A percentile compares a stretch with the other conserved stretches of the same genome.
Evolutionary conservation across 1,284 basidiomycete genomes (phyloP).

Genomic region (Cerrena zonata): DNA sequence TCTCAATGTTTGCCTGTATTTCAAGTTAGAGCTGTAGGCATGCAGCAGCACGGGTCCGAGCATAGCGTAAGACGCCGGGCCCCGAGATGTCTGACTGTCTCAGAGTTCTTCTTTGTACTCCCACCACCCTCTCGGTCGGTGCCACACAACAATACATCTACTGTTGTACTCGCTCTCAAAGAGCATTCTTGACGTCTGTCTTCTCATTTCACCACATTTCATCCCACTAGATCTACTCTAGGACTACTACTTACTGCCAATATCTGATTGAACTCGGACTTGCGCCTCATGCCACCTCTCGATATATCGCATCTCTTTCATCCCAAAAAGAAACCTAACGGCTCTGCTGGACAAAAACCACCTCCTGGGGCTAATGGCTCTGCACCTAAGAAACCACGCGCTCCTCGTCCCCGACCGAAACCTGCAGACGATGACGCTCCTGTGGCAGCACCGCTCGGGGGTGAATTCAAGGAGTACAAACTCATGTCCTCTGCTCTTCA

Average conservation of each 20-base stretch:
- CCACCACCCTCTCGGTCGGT: background rate
- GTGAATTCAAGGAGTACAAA: constrained; percentile 62
- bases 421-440: constrained; percentile 31
- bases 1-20: too few species aligned
- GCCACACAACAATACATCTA: background rate
- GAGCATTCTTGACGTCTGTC: background rate
- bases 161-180: background rate
- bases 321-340: constrained; percentile 10
- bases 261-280: too few species aligned
- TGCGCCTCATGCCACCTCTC: constrained; percentile 3
- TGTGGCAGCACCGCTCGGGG: constrained; percentile 45
- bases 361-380: constrained; percentile 13
- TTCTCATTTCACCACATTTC: background rate
- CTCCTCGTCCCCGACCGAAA: constrained; percentile 27
- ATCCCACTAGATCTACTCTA: background rate
- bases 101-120: constrained; percentile 4
- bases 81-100: background rate
- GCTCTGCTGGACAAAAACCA: background rate
- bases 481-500: constrained; percentile 71
- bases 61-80: background rate
- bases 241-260: background rate
- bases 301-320: constrained; percentile 7
- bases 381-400: constrained; percentile 25
- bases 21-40: too few species aligned
- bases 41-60: too few species aligned